phyloP scores from a whole-genome alignment of 768 basidiomycete genomes.

The Arthromyces matolae region DNA sequence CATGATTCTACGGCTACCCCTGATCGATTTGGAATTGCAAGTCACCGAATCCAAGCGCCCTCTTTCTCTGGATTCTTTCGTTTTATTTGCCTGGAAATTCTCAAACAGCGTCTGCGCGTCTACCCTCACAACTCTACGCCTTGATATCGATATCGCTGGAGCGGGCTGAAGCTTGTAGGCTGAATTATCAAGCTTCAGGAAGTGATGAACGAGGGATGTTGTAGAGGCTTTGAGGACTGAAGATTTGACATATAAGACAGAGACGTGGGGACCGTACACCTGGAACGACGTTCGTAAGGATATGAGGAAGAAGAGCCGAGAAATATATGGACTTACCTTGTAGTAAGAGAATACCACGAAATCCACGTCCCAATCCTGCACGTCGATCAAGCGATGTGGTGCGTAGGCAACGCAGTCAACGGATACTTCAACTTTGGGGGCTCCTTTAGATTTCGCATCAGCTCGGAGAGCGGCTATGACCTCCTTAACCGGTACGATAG shows the following conservation, averaged over 20 bases:
- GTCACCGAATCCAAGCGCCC: too few relatives aligned
- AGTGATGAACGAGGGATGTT: conserved; percentile 64
- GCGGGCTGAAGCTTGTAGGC: conserved; percentile 69
- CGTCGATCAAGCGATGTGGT: conserved; percentile 69
- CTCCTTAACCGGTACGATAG: conserved; percentile 57
- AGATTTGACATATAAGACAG: conserved; percentile 58
- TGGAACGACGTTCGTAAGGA: conserved; percentile 20
- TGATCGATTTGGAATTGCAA: too few relatives aligned
- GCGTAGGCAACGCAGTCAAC: conserved; percentile 81
- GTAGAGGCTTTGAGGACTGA: conserved; percentile 49
- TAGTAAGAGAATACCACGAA: conserved; percentile 71
- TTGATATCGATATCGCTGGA: too few relatives aligned
- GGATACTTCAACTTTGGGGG: conserved; percentile 58
- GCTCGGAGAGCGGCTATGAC: conserved; percentile 48
- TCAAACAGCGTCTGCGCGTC: too few relatives aligned
- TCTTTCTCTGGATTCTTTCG: too few relatives aligned
- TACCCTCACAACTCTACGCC: background rate
- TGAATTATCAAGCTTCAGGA: conserved; percentile 44
- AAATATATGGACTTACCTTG: too few relatives aligned
- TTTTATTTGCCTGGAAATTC: too few relatives aligned
- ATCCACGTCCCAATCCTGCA: conserved; percentile 74
- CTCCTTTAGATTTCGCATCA: conserved; percentile 49
- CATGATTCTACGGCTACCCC: too few relatives aligned
- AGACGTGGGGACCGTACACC: conserved; percentile 75
- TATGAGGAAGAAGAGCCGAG: background rate